A percentile compares a stretch with the other conserved stretches of the same genome.
Conservation (phyloP, 306 rosid genomes). For the Ceratonia siliqua region DNA sequence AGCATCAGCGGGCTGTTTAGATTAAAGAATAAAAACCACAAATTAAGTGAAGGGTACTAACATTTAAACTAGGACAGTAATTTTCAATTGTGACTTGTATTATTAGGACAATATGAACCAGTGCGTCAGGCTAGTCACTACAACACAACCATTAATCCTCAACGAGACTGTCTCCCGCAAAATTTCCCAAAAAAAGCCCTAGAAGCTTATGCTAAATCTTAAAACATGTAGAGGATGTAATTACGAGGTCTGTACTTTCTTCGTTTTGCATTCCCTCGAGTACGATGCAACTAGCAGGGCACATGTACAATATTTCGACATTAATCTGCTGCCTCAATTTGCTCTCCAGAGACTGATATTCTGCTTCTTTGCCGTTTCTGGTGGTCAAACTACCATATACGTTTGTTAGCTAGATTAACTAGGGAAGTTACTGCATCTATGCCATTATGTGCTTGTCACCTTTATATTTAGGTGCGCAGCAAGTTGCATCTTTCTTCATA, state of each 20-base stretch:
- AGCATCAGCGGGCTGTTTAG: not conserved
- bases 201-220: not conserved
- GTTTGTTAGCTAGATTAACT: conserved; percentile 27
- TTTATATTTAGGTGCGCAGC: not conserved
- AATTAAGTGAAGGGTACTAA: not conserved
- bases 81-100: not conserved
- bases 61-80: not conserved
- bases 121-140: not conserved
- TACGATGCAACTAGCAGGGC: conserved; percentile 22
- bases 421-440: conserved; percentile 27
- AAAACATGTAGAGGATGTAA: not conserved
- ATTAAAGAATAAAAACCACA: not conserved
- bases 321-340: conserved; percentile 26
- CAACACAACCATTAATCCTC: not conserved
- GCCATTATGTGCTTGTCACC: conserved; percentile 21
- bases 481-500: not conserved
- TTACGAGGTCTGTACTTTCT: conserved; percentile 7
- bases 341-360: conserved; percentile 15
- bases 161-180: conserved; percentile 14
- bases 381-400: not conserved
- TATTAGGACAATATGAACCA: not conserved
- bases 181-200: conserved; percentile 11
- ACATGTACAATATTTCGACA: conserved; percentile 16
- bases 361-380: conserved; percentile 23
- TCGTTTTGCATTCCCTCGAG: conserved; percentile 17